A percentile compares a stretch with the other conserved stretches of the same genome.
These are phyloP conservation scores for Melanopsichium pennsylvanicum DNA, from an alignment of 1,284 basidiomycete species.

Conservation along the genomic window DNA sequence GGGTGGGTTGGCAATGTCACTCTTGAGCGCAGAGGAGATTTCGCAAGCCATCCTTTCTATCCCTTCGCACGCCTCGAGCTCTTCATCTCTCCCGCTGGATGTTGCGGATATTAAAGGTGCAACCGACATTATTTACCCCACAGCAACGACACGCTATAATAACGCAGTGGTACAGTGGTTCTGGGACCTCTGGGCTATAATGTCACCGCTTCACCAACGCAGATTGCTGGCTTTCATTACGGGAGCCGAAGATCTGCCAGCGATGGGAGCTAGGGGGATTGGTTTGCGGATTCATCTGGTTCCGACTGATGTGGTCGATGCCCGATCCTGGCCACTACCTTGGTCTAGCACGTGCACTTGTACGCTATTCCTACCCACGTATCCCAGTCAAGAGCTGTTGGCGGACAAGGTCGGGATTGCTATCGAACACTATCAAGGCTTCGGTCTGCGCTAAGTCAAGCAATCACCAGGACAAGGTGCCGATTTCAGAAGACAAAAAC, in stretches of 20 bases:
- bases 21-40: slow-evolving; percentile 19
- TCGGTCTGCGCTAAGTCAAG: slow-evolving; percentile 38
- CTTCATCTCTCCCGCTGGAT: slow-evolving; percentile 23
- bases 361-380: slow-evolving; percentile 51
- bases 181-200: slow-evolving; percentile 38
- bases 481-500: slow-evolving; percentile 4
- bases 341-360: slow-evolving; percentile 56
- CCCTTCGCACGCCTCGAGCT: slow-evolving; percentile 1
- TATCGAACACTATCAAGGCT: slow-evolving; percentile 50
- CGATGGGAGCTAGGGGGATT: slow-evolving; percentile 36
- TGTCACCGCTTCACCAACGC: slow-evolving; percentile 29
- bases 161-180: slow-evolving; percentile 10
- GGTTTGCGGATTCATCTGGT: slow-evolving; percentile 51
- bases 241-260: slow-evolving; percentile 49
- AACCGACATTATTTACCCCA: slow-evolving; percentile 25
- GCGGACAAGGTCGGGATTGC: slow-evolving; percentile 40
- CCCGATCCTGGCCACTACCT: slow-evolving; percentile 36
- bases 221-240: slow-evolving; percentile 54
- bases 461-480: not conserved
- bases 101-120: slow-evolving; percentile 22
- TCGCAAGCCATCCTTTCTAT: slow-evolving; percentile 19
- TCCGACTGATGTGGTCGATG: slow-evolving; percentile 1
- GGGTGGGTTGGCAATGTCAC: slow-evolving; percentile 37
- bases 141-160: not conserved
- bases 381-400: slow-evolving; percentile 15